Evolutionary conservation across 768 basidiomycete genomes (phyloP).

Genomic region (Trametes cingulata): DNA sequence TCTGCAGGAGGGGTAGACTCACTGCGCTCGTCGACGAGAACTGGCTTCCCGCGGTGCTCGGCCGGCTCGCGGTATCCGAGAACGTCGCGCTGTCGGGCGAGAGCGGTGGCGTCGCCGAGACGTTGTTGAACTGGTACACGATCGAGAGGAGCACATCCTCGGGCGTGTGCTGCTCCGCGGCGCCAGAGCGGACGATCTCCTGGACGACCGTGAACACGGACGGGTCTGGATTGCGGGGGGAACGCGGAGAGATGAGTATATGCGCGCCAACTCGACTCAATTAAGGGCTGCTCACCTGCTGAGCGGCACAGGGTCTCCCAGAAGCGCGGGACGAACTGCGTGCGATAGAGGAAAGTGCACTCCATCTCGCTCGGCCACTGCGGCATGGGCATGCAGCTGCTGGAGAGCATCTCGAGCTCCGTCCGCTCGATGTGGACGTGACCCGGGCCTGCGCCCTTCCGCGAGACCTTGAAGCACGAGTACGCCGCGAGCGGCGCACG

Average conservation of each 20-base stretch:
- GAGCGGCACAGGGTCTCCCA: conserved; percentile 26
- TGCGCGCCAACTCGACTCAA: neutral
- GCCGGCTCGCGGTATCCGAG: conserved; percentile 27
- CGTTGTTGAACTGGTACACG: conserved; percentile 29
- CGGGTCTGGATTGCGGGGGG: conserved; percentile 20
- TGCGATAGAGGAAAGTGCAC: conserved; percentile 30
- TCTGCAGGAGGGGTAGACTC: neutral
- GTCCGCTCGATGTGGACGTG: conserved; percentile 52
- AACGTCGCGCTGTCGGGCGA: conserved; percentile 27
- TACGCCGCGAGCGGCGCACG: conserved; percentile 50
- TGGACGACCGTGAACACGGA: conserved; percentile 26
- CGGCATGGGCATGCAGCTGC: conserved; percentile 23
- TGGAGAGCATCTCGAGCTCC: conserved; percentile 28
- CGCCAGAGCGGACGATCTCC: conserved; percentile 25
- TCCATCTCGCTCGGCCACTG: conserved; percentile 26
- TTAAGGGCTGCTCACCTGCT: conserved; percentile 17
- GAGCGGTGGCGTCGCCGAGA: conserved; percentile 25
- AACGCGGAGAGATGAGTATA: conserved; percentile 1
- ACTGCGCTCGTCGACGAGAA: conserved; percentile 14
- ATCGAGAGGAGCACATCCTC: conserved; percentile 27
- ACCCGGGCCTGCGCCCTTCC: conserved; percentile 39
- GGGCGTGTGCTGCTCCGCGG: conserved; percentile 6
- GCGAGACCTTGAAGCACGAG: conserved; percentile 57
- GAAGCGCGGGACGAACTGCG: conserved; percentile 26
- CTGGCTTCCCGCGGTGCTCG: conserved; percentile 13